Conservation (phyloP, 2,329 filamentous ascomycete species). For the Aspergillus neotritici region DNA sequence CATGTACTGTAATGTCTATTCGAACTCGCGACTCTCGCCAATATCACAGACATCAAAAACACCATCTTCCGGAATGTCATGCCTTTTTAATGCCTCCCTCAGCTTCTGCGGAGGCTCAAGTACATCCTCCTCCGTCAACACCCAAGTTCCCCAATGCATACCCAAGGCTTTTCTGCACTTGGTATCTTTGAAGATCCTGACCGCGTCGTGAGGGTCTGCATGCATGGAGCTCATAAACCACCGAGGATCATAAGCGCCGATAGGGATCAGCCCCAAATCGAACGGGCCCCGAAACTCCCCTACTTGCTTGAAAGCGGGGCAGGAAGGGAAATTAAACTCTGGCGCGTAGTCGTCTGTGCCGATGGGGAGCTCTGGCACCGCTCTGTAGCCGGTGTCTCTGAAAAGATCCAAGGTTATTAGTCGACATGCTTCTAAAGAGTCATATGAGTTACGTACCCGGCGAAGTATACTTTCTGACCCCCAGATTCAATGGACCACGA, state of each 20-base stretch:
- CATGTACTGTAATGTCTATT: constrained; percentile 13
- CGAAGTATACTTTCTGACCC: constrained; percentile 78
- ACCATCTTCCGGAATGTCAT: constrained; percentile 63
- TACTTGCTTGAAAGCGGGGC: constrained; percentile 81
- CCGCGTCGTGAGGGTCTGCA: constrained; percentile 77
- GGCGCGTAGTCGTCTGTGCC: constrained; percentile 66
- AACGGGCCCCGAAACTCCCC: constrained; percentile 76
- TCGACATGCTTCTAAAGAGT: neutral
- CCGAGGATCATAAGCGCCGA: constrained; percentile 69
- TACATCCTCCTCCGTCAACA: constrained; percentile 77
- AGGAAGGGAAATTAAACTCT: constrained; percentile 62
- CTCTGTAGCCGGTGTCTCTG: constrained; percentile 85
- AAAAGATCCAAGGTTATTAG: constrained; percentile 17
- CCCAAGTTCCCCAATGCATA: constrained; percentile 92
- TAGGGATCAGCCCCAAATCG: constrained; percentile 86
- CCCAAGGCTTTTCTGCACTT: constrained; percentile 70
- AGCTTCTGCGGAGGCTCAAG: constrained; percentile 72
- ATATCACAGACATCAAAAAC: constrained; percentile 79
- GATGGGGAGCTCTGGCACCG: constrained; percentile 60
- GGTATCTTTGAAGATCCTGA: constrained; percentile 84
- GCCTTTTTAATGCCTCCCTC: constrained; percentile 63
- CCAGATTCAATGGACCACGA: constrained; percentile 75
- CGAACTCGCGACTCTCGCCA: constrained; percentile 72
- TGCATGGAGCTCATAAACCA: constrained; percentile 75
- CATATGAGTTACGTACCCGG: constrained; percentile 42